Base-by-base conservation (phyloP, 1,284 basidiomycete species). In the Anthracocystis walkeri region DNA sequence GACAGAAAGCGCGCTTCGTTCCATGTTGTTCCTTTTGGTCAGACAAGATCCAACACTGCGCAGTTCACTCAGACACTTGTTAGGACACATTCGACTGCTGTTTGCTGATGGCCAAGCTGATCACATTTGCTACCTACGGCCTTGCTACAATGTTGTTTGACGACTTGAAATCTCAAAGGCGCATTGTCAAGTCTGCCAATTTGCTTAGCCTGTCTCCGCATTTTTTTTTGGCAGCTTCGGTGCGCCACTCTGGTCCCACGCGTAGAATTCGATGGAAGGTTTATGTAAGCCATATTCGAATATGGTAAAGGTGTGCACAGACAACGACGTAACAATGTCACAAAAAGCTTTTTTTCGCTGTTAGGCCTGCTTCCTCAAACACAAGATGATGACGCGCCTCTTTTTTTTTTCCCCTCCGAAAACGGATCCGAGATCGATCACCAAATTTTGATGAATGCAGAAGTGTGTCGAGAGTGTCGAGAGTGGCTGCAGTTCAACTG, bases 221-320 rank as follows among this genome's bases (percentile, higher is more conserved):
- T 7, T 16, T 18, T 21, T 38, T 46, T 20, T 44, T 18, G 11
- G 29, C 29, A 29, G 29, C 29, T 29, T 29, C 29, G 29, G 8
- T 5, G 29, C 29, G 29, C 29, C 29, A 29, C 29, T 29, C 8
- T 14, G 35, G 14, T 3, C 11, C 35, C 35, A 20, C 49, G 51
- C 63, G 68, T 71, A 38, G 70, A 73, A 73, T 66, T 63, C 64
- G 64, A 64, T 73, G 54, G 70, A 73, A 67, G 70, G 60, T 65
- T 73, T 73, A 73, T 46, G 29, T 73, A 73, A 73, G 29, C 21
- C 25, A n/a, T n/a, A n/a, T n/a, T n/a, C n/a, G n/a, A n/a, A n/a
- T n/a, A n/a, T n/a, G n/a, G n/a, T n/a, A n/a, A n/a, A n/a, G n/a
- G n/a, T n/a, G n/a, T n/a, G n/a, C n/a, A n/a, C n/a, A 16, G 40